These are phyloP conservation scores for Apophysomyces trapeziformis DNA, from an alignment of 371 early-diverging fungal genomes.

Conservation along the genomic window DNA sequence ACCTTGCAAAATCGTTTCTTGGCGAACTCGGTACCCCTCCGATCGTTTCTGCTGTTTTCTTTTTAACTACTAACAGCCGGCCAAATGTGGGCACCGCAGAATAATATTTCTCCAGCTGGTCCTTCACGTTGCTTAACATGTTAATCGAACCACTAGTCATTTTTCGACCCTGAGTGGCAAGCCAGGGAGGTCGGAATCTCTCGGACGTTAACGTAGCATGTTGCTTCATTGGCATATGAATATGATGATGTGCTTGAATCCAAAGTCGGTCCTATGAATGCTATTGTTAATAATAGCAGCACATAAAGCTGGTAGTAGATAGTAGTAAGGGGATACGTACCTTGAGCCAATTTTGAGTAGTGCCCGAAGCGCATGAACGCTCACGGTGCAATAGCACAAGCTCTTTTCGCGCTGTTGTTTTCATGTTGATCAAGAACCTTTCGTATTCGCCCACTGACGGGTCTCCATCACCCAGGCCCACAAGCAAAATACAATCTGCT, in stretches of 20 bases:
- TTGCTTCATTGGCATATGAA: slow-evolving; percentile 82
- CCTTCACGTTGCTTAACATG: slow-evolving; percentile 67
- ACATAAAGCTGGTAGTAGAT: background rate
- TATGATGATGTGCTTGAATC: slow-evolving; percentile 97
- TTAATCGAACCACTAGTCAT: slow-evolving; percentile 57
- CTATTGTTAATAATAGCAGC: background rate
- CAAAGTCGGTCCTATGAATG: slow-evolving; percentile 72
- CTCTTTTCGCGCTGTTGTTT: slow-evolving; percentile 97
- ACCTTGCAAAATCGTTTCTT: slow-evolving; percentile 72
- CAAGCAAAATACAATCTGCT: slow-evolving; percentile 92
- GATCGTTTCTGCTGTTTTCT: slow-evolving; percentile 26
- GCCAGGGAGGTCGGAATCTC: slow-evolving; percentile 55
- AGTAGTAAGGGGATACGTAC: slow-evolving; percentile 19
- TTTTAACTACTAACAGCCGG: slow-evolving; percentile 38
- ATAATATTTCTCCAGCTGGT: slow-evolving; percentile 73
- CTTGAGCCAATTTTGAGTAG: slow-evolving; percentile 91
- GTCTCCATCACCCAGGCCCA: slow-evolving; percentile 90
- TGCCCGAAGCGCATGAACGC: slow-evolving; percentile 77
- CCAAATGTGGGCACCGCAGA: slow-evolving; percentile 48
- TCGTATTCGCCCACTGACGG: slow-evolving; percentile 93
- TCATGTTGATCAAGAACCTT: slow-evolving; percentile 86
- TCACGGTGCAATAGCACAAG: slow-evolving; percentile 88
- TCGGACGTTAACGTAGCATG: slow-evolving; percentile 31
- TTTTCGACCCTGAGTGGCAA: slow-evolving; percentile 57
- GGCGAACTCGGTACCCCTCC: slow-evolving; percentile 33